Base-by-base conservation (phyloP, 148 eudicot genomes). In the Chenopodium suecicum region DNA sequence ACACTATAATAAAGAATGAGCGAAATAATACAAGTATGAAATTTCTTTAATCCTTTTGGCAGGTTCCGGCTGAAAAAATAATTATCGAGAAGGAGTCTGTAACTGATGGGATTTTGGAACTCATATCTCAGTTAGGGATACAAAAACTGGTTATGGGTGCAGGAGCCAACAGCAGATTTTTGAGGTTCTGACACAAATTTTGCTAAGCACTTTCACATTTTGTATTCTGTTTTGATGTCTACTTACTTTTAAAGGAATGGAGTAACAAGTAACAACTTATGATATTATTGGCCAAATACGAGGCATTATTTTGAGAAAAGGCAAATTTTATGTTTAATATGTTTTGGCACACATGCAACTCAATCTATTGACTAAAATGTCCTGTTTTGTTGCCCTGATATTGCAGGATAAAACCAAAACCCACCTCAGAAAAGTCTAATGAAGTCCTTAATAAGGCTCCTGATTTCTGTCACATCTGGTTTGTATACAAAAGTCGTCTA, bases 91-190 rank as follows among this genome's bases (percentile, higher is more conserved):
- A 69, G 77, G 91, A 90, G 63, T 87, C 93, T 9, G 80, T 94
- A 70, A 89, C 88, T 85, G 91, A 88, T 87, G 99, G 98, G 73
- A 91, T 95, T 67, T 87, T 92, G 75, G 87, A 92, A 73, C 91
- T 92, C 78, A 79, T 94, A 81, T 76, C 84, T 37, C 85, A 84
- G 80, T 83, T 91, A 69, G 82, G 86, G 76, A 92, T 94, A 79
- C 80, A 84, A 79, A 90, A 82, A 84, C 91, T 95, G 78, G 98
- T 92, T 56, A 92, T 95, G 94, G 98, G 99, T 73, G 98, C 91
- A 47, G 94, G 97, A 25, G 89, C 91, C 0, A 89, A 92, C 79
- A 84, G 52, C 63, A 85, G 83, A 65, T 88, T 88, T 83, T 86
- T 90, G 27, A 89, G 87, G 99, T 92, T 80, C 23, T 16, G 22